Evolutionary conservation across 73 alveolate genomes (phyloP).

Genomic region (Durusdinium trenchii): DNA sequence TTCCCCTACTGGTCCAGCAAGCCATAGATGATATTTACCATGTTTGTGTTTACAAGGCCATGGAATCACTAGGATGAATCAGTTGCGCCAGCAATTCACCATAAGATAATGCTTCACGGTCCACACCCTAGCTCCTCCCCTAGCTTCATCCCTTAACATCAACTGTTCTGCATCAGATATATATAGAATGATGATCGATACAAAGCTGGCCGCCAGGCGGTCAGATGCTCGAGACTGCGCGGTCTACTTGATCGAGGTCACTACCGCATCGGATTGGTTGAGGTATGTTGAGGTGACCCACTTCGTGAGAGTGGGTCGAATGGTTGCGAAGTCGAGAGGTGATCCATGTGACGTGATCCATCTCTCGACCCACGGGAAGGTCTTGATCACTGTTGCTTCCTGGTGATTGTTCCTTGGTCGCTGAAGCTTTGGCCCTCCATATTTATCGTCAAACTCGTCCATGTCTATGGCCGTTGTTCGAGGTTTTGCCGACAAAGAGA

Average conservation of each 20-base stretch:
- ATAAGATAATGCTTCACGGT: neutral
- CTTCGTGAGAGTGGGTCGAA: no score
- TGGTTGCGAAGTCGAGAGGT: no score
- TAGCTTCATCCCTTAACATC: neutral
- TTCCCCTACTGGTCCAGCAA: neutral
- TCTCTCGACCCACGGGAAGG: no score
- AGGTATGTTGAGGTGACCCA: no score
- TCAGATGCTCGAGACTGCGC: slow-evolving; percentile 83
- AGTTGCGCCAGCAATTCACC: neutral
- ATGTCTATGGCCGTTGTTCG: neutral
- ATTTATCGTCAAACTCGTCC: neutral
- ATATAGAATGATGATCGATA: neutral
- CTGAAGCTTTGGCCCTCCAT: no score
- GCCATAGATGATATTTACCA: neutral
- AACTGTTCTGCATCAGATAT: neutral
- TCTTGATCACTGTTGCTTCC: no score
- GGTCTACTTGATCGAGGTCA: slow-evolving; percentile 64
- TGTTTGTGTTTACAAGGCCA: neutral
- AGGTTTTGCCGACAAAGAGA: neutral
- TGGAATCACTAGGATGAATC: neutral
- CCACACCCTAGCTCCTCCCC: neutral
- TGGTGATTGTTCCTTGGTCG: no score
- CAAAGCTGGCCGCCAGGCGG: neutral
- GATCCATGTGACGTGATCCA: no score
- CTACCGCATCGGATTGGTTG: neutral